phyloP scores from a whole-genome alignment of 805 yeast species.

The Saturnispora besseyi region DNA sequence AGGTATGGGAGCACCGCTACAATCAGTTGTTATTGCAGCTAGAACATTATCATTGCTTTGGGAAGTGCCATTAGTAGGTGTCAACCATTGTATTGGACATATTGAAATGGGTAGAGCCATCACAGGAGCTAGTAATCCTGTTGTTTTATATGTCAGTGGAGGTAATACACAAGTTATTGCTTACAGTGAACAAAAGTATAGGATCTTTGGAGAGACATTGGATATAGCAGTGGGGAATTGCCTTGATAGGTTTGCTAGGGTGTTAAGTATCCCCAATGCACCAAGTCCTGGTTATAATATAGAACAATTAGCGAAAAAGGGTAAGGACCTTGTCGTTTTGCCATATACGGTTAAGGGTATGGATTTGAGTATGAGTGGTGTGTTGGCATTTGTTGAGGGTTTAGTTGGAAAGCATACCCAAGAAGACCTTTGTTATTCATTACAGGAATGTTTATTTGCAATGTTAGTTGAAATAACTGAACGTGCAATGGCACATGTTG shows the following conservation, averaged over 20 bases:
- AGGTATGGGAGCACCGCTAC: slow-evolving; percentile 99
- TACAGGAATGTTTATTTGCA: slow-evolving; percentile 87
- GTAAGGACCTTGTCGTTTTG: slow-evolving; percentile 53
- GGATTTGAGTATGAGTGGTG: slow-evolving; percentile 97
- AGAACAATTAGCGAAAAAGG: slow-evolving; percentile 82
- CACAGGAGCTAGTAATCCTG: slow-evolving; percentile 97
- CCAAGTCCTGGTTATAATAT: slow-evolving; percentile 98
- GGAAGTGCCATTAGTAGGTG: slow-evolving; percentile 83
- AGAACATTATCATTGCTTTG: slow-evolving; percentile 74
- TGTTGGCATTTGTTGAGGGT: slow-evolving; percentile 72
- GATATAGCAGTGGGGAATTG: slow-evolving; percentile 98
- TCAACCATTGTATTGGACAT: slow-evolving; percentile 96
- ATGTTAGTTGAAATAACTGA: slow-evolving; percentile 98
- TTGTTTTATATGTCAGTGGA: slow-evolving; percentile 93
- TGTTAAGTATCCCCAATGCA: slow-evolving; percentile 76
- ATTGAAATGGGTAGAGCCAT: slow-evolving; percentile 99
- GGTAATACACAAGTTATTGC: slow-evolving; percentile 99
- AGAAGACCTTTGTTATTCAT: slow-evolving; percentile 85
- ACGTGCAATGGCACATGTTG: slow-evolving; percentile 97
- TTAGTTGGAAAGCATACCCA: slow-evolving; percentile 47
- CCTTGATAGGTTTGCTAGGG: slow-evolving; percentile 90
- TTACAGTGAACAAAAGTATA: slow-evolving; percentile 82
- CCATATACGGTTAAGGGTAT: slow-evolving; percentile 98
- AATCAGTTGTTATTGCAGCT: slow-evolving; percentile 88
- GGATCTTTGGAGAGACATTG: slow-evolving; percentile 98